phyloP scores from a whole-genome alignment of 768 basidiomycete species.

The Stropharia rugosoannulata region DNA sequence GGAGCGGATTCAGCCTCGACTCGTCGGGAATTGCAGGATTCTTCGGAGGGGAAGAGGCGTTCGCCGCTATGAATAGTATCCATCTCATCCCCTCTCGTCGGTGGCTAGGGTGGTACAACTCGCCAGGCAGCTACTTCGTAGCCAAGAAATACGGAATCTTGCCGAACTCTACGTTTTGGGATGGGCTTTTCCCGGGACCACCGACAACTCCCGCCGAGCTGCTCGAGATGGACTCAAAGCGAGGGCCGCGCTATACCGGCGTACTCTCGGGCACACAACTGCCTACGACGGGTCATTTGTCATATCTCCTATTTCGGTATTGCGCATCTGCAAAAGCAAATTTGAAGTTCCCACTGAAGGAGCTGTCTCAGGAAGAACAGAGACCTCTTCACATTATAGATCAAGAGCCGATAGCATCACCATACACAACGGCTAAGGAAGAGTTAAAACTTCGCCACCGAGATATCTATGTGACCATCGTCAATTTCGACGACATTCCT shows the following conservation, averaged over 20 bases:
- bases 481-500: background rate
- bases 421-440: background rate
- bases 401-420: background rate
- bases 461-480: background rate
- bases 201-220: background rate
- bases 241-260: constrained; percentile 5
- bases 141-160: constrained; percentile 14
- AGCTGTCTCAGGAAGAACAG: background rate
- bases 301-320: constrained; percentile 1
- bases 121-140: constrained; percentile 12
- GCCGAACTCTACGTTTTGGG: constrained; percentile 7
- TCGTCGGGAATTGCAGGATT: constrained; percentile 13
- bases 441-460: background rate
- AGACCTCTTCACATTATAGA: background rate
- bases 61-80: constrained; percentile 11
- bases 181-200: constrained; percentile 10
- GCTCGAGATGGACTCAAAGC: constrained; percentile 7
- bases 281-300: constrained; percentile 3
- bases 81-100: constrained; percentile 10
- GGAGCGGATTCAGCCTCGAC: constrained; percentile 8
- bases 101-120: constrained; percentile 15
- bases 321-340: background rate
- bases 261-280: constrained; percentile 7
- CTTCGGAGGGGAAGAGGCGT: constrained; percentile 13
- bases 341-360: background rate